Conservation (phyloP, 768 basidiomycete genomes). For the Psilocybe subaeruginosa region DNA sequence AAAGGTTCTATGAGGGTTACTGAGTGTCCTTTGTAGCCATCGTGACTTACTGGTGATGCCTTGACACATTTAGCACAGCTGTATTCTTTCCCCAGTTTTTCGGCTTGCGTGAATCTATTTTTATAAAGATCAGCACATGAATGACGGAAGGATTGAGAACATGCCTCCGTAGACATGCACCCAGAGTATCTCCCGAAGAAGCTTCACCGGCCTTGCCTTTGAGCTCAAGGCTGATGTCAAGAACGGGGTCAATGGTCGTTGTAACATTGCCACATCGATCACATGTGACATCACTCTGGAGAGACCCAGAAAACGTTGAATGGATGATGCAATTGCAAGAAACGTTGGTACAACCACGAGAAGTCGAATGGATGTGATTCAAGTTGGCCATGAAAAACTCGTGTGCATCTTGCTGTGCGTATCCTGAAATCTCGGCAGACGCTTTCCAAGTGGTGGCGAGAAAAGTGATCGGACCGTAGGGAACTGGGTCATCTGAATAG, state of each 20-base stretch:
- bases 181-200: constrained; percentile 61
- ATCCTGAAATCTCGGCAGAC: constrained; percentile 83
- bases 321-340: constrained; percentile 93
- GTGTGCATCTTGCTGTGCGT: constrained; percentile 95
- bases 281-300: constrained; percentile 91
- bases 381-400: constrained; percentile 83
- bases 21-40: background rate
- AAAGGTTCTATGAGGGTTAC: background rate
- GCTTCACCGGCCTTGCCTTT: constrained; percentile 50
- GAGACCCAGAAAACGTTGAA: constrained; percentile 82
- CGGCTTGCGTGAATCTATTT: constrained; percentile 80
- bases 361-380: constrained; percentile 85
- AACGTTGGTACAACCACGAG: constrained; percentile 72
- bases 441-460: constrained; percentile 84
- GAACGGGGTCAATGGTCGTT: constrained; percentile 83
- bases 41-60: constrained; percentile 56
- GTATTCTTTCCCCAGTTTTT: constrained; percentile 86
- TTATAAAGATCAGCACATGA: background rate
- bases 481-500: constrained; percentile 56
- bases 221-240: constrained; percentile 90
- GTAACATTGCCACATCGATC: constrained; percentile 81
- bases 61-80: constrained; percentile 83
- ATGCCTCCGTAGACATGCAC: constrained; percentile 75
- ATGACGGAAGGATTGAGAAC: constrained; percentile 14
- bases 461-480: constrained; percentile 84